These are phyloP conservation scores for Capsicum baccatum DNA, from an alignment of 257 asterid genomes.

Conservation along the genomic window DNA sequence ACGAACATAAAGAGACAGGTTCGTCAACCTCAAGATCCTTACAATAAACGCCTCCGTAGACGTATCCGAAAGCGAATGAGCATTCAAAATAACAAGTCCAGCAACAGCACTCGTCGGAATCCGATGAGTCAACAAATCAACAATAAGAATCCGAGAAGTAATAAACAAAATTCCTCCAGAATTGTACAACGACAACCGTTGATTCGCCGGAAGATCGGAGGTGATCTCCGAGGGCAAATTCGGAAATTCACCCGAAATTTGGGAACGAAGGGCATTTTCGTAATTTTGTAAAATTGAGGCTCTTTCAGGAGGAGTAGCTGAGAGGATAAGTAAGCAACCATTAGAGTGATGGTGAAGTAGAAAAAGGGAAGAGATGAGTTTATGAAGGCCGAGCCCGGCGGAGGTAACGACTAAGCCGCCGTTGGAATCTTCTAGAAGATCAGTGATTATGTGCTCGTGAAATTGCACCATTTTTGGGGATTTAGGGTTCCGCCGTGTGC, in stretches of 20 bases:
- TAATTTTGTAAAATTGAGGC: constrained; percentile 45
- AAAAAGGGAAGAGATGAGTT: constrained; percentile 70
- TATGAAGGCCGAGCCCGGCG: constrained; percentile 83
- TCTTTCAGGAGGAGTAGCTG: constrained; percentile 72
- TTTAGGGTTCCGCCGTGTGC: constrained; percentile 8
- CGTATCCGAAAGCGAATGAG: constrained; percentile 82
- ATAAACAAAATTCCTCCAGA: constrained; percentile 77
- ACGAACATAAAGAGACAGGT: constrained; percentile 67
- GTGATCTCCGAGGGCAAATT: constrained; percentile 66
- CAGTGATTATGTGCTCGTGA: constrained; percentile 82
- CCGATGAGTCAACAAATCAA: constrained; percentile 82
- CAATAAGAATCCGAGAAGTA: constrained; percentile 88
- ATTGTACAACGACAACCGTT: constrained; percentile 72
- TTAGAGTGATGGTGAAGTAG: constrained; percentile 81
- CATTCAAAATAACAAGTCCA: constrained; percentile 78
- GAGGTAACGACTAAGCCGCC: constrained; percentile 91
- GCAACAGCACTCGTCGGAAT: constrained; percentile 69
- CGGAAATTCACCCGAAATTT: constrained; percentile 22
- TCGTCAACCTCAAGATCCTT: constrained; percentile 67
- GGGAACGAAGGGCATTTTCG: constrained; percentile 28
- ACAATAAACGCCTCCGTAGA: constrained; percentile 95
- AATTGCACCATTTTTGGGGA: constrained; percentile 64
- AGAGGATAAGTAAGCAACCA: constrained; percentile 82
- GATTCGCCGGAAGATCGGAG: constrained; percentile 68
- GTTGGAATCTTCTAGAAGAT: constrained; percentile 72